These are phyloP conservation scores for Collybia sp. DNA, from an alignment of 768 basidiomycete species.

Conservation along the genomic window DNA sequence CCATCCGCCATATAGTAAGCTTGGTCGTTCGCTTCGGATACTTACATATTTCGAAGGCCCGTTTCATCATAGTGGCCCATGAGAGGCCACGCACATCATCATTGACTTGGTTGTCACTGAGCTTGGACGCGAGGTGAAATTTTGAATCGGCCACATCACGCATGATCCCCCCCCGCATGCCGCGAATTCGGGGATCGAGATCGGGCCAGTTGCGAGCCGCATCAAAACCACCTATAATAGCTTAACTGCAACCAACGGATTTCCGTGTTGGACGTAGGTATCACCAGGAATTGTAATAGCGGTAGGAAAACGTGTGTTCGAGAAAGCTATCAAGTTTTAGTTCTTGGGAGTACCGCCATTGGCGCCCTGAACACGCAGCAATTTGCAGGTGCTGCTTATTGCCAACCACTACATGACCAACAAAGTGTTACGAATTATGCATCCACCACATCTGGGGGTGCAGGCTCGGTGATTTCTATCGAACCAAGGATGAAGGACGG, in stretches of 20 bases:
- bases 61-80: constrained; percentile 93
- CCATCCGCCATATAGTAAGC: constrained; percentile 94
- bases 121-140: constrained; percentile 35
- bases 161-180: constrained; percentile 69
- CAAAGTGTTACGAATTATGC: too few relatives aligned
- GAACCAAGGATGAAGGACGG: too few relatives aligned
- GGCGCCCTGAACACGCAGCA: too few relatives aligned
- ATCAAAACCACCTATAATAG: constrained; percentile 87
- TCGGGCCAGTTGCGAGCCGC: constrained; percentile 93
- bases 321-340: constrained; percentile 95
- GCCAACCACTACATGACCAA: too few relatives aligned
- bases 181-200: constrained; percentile 73
- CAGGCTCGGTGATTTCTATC: too few relatives aligned
- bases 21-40: constrained; percentile 85
- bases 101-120: too few relatives aligned
- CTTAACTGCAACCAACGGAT: constrained; percentile 1
- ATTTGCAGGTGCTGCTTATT: too few relatives aligned
- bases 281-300: constrained; percentile 93
- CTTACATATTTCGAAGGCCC: constrained; percentile 95
- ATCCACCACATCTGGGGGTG: too few relatives aligned
- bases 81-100: constrained; percentile 79
- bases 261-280: constrained; percentile 12
- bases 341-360: constrained; percentile 78
- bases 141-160: constrained; percentile 36
- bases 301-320: constrained; percentile 92